A percentile compares a stretch with the other conserved stretches of the same genome.
phyloP scores from a whole-genome alignment of 139 green algal genomes.

The Picochlorum sp. region DNA sequence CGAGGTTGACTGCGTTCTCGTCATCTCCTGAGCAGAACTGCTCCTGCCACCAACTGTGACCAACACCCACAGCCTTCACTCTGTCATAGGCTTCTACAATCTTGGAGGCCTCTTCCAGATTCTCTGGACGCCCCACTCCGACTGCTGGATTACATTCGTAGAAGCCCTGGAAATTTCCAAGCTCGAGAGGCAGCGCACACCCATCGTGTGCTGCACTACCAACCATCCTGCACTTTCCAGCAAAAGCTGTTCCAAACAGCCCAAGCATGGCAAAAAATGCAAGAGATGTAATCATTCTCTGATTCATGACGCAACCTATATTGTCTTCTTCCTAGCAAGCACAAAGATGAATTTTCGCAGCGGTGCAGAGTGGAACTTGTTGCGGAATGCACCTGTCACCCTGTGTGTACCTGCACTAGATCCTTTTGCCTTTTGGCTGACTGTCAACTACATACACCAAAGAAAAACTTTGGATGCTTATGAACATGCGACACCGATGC shows the following conservation, averaged over 20 bases:
- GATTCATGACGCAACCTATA: too few species aligned
- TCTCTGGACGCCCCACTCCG: constrained; percentile 40
- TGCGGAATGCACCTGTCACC: too few species aligned
- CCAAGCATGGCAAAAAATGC: background rate
- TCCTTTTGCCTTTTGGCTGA: too few species aligned
- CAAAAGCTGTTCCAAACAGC: background rate
- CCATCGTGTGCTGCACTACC: constrained; percentile 8
- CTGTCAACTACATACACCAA: too few species aligned
- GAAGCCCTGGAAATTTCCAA: constrained; percentile 58
- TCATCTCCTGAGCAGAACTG: constrained; percentile 34
- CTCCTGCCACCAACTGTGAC: constrained; percentile 55
- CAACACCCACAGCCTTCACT: constrained; percentile 52
- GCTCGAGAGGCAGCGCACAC: constrained; percentile 35
- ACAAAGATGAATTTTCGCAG: too few species aligned
- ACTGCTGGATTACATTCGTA: constrained; percentile 44
- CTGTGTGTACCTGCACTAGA: too few species aligned
- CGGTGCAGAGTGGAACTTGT: too few species aligned
- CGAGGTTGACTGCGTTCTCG: constrained; percentile 43
- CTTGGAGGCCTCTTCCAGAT: constrained; percentile 29
- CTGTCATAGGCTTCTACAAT: constrained; percentile 26
- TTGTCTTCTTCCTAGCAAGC: too few species aligned
- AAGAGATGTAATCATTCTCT: background rate
- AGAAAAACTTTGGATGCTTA: too few species aligned
- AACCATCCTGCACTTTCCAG: constrained; percentile 24
- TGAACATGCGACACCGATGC: too few species aligned